Conservation (phyloP, 208 protist genomes). For the Leishmania tarentolae region DNA sequence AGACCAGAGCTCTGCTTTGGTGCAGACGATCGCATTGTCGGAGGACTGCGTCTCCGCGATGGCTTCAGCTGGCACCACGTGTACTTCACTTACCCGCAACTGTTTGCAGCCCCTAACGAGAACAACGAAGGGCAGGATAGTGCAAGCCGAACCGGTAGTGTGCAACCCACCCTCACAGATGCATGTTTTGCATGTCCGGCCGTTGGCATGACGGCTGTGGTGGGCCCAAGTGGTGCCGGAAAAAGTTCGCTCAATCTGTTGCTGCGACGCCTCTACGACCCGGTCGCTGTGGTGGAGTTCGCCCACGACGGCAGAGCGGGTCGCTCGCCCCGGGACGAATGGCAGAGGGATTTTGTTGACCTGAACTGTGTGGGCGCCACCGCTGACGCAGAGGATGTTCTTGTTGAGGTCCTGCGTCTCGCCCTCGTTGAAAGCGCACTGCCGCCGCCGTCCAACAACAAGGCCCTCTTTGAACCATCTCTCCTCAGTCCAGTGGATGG, state of each 20-base stretch:
- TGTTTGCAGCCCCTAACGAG: slow-evolving; percentile 4
- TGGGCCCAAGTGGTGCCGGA: slow-evolving; percentile 79
- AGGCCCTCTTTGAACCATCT: neutral
- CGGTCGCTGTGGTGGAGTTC: slow-evolving; percentile 27
- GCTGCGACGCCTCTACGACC: slow-evolving; percentile 79
- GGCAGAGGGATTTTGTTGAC: neutral
- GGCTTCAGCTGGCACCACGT: slow-evolving; percentile 54
- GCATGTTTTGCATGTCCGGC: slow-evolving; percentile 35
- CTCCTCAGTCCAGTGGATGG: neutral
- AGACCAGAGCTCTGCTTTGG: slow-evolving; percentile 37
- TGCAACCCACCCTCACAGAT: slow-evolving; percentile 26
- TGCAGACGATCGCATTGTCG: slow-evolving; percentile 40
- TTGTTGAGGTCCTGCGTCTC: slow-evolving; percentile 31
- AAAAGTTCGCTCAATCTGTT: slow-evolving; percentile 77
- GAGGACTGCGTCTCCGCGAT: slow-evolving; percentile 45
- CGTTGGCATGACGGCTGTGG: slow-evolving; percentile 52
- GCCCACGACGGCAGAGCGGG: neutral
- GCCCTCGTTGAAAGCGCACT: slow-evolving; percentile 36
- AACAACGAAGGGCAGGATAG: neutral
- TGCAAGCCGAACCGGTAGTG: neutral
- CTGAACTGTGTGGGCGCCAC: slow-evolving; percentile 1
- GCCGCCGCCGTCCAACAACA: slow-evolving; percentile 11
- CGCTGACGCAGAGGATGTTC: slow-evolving; percentile 14
- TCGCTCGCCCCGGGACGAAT: neutral
- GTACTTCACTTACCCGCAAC: slow-evolving; percentile 74